Conservation (phyloP, 805 yeast species). For the Lipomyces sp. region DNA sequence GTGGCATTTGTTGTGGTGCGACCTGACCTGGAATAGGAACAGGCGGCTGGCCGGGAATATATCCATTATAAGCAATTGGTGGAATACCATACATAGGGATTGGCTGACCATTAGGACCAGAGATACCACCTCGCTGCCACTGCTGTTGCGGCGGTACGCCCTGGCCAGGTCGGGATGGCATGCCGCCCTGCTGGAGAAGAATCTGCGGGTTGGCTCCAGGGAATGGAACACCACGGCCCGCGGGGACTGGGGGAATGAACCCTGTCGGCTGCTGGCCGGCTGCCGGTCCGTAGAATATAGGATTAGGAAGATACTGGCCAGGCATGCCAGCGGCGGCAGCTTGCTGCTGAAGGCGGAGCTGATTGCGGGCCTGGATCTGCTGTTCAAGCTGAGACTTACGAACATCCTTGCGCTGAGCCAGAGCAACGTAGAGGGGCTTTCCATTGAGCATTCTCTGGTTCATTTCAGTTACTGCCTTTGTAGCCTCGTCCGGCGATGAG, state of each 20-base stretch:
- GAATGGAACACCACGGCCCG: constrained; percentile 67
- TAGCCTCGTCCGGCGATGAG: constrained; percentile 98
- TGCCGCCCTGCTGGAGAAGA: constrained; percentile 44
- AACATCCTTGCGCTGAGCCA: constrained; percentile 98
- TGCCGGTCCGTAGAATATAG: constrained; percentile 71
- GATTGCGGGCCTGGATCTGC: constrained; percentile 97
- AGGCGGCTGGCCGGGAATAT: constrained; percentile 45
- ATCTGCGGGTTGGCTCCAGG: constrained; percentile 48
- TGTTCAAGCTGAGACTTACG: constrained; percentile 97
- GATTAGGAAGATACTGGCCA: constrained; percentile 77
- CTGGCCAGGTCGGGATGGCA: constrained; percentile 45
- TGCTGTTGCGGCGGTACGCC: constrained; percentile 47
- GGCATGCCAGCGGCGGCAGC: constrained; percentile 77
- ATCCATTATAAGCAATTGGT: constrained; percentile 67
- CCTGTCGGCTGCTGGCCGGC: constrained; percentile 69
- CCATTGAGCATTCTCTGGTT: constrained; percentile 93
- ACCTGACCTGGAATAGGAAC: constrained; percentile 50
- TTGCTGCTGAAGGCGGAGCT: constrained; percentile 97
- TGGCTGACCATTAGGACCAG: constrained; percentile 86
- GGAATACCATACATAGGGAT: constrained; percentile 82
- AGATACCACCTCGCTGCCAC: constrained; percentile 62
- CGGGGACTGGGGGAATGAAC: constrained; percentile 71
- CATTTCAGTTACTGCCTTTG: constrained; percentile 97
- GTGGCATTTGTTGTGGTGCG: constrained; percentile 47
- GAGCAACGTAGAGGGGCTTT: constrained; percentile 97